phyloP scores from a whole-genome alignment of 2,329 filamentous ascomycete genomes.

The Talaromyces sp. region DNA sequence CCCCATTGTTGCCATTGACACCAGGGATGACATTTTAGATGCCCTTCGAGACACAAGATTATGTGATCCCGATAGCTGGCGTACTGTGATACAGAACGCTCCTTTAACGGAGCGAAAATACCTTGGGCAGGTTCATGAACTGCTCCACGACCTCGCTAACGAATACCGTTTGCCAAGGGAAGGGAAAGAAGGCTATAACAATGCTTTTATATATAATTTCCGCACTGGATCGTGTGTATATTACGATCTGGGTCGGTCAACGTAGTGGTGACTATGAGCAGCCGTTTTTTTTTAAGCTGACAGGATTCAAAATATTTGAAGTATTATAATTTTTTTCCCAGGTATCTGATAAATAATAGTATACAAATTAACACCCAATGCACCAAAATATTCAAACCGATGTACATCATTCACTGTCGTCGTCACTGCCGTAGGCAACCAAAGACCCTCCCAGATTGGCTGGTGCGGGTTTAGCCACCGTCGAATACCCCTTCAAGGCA shows the following conservation, averaged over 20 bases:
- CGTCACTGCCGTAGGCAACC: conserved; percentile 86
- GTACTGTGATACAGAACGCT: conserved; percentile 71
- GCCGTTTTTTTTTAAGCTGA: background rate
- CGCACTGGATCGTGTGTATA: conserved; percentile 77
- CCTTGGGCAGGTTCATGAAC: conserved; percentile 73
- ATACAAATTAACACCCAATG: conserved; percentile 1
- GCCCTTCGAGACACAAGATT: conserved; percentile 69
- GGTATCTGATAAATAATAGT: background rate
- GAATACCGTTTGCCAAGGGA: conserved; percentile 31
- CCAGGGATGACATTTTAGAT: conserved; percentile 76
- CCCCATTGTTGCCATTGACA: conserved; percentile 83
- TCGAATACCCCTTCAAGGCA: conserved; percentile 60
- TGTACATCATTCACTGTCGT: conserved; percentile 63
- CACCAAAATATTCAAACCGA: conserved; percentile 10
- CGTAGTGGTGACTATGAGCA: background rate
- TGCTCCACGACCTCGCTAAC: conserved; percentile 61
- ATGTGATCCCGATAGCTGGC: conserved; percentile 79
- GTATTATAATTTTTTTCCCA: background rate
- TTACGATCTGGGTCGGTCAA: conserved; percentile 64
- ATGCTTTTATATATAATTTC: conserved; percentile 90
- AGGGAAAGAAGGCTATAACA: conserved; percentile 55
- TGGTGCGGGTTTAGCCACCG: conserved; percentile 41
- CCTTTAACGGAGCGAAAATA: conserved; percentile 77
- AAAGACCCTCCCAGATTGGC: conserved; percentile 58
- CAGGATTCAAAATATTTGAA: background rate